Evolutionary conservation across 768 basidiomycete genomes (phyloP), one percentile per base, ranked within the genome.

Genomic region (Cystoderma amianthinum): DNA sequence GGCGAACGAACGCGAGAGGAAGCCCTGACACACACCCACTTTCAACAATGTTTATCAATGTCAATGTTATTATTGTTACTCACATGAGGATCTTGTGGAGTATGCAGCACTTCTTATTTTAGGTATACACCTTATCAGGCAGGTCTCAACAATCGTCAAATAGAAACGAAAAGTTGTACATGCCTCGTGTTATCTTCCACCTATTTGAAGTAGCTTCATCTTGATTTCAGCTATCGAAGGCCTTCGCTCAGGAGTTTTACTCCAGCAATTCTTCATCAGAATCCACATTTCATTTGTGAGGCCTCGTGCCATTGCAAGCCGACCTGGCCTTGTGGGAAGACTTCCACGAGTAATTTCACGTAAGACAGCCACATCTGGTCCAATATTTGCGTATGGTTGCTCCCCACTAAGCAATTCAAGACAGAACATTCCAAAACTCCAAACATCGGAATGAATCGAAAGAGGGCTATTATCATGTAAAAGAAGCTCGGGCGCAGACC

Each of bases 341-440:
- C 55, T 60, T 3, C 63, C 62, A 20, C 62, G 50, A 15, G 59
- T 53, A 21, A 73, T 45, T 22, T 57, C 62, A 15, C 58, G 54
- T 3, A 63, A 43, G n/a, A 74, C 63, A 6, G 50, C 53, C 11
- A 58, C 52, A 41, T 68, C 63, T 20, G 56, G 53, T 18, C 43
- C 36, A 16, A 63, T 53, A 28, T 57, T 50, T 32, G 45, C 48
- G 52, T 59, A 73, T 5, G 72, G 71, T 19, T 54, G 53, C 17
- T 67, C 52, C 2, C 67, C 69, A 15, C 68, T 69, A 39, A 72
- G 58, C 17, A 76, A 36, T 50, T 76, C 74, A 32, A 71, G 54
- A 43, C 65, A 67, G 4, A 69, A 51, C 64, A 74, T 72, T 9
- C 59, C 71, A 46, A 72, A 71, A 21, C 67, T 67, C 74, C 74